Conservation (phyloP, 306 rosid species). For the Albizia julibrissin region DNA sequence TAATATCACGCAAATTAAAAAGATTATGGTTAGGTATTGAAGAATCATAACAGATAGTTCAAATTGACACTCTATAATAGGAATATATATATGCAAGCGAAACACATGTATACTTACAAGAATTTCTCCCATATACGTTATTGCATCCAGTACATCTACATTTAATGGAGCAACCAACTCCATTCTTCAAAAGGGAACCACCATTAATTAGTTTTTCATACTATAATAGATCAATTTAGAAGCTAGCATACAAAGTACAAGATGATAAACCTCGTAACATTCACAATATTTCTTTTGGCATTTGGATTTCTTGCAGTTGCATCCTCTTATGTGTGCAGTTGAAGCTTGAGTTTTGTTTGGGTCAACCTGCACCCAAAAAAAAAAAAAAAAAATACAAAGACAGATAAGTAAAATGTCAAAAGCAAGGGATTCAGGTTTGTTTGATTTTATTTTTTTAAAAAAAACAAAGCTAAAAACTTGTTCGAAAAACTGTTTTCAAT, state of each 20-base stretch:
- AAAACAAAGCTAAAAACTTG: too few relatives aligned
- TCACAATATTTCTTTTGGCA: conserved; percentile 95
- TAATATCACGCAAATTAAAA: background rate
- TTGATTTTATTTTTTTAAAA: too few relatives aligned
- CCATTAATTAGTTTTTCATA: background rate
- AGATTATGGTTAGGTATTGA: background rate
- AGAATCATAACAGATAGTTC: background rate
- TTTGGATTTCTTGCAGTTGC: conserved; percentile 96
- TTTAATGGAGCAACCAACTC: conserved; percentile 86
- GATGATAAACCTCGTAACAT: conserved; percentile 81
- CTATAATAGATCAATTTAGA: background rate
- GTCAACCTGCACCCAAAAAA: conserved; percentile 59
- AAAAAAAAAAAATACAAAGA: background rate
- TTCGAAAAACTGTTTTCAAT: too few relatives aligned
- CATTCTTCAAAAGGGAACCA: conserved; percentile 67
- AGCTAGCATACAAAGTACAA: background rate
- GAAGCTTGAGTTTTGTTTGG: conserved; percentile 91
- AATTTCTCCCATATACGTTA: conserved; percentile 82
- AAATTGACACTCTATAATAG: conserved; percentile 6
- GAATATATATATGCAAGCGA: background rate
- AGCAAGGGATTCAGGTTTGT: background rate
- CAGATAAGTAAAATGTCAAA: background rate
- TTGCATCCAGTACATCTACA: conserved; percentile 95
- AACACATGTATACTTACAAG: conserved; percentile 54
- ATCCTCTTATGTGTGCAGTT: conserved; percentile 90